Conservation (phyloP, 768 basidiomycete species). For the Suillus spraguei region DNA sequence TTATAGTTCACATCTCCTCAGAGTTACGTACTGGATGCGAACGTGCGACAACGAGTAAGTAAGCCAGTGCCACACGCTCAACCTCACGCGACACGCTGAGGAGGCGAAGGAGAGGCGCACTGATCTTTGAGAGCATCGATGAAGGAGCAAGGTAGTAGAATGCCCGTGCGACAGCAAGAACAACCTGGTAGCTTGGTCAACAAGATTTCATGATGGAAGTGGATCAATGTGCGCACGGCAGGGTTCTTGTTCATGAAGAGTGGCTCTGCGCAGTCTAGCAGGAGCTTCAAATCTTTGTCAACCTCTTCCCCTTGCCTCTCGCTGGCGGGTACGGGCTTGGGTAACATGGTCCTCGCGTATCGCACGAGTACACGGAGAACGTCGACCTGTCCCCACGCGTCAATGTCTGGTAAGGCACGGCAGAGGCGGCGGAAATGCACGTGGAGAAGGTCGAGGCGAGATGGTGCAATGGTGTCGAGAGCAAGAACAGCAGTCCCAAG, state of each 20-base stretch:
- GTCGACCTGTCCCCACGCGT: slow-evolving; percentile 95
- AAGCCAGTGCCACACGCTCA: slow-evolving; percentile 72
- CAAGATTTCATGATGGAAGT: background rate
- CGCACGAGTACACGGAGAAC: slow-evolving; percentile 75
- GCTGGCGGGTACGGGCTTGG: slow-evolving; percentile 49
- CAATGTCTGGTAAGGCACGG: slow-evolving; percentile 81
- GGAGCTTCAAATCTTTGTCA: slow-evolving; percentile 77
- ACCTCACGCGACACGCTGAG: slow-evolving; percentile 71
- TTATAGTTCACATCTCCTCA: too few species aligned
- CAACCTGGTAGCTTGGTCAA: slow-evolving; percentile 54
- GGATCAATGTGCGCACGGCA: slow-evolving; percentile 56
- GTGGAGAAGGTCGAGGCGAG: slow-evolving; percentile 85
- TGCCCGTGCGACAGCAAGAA: slow-evolving; percentile 71
- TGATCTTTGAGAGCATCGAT: slow-evolving; percentile 55
- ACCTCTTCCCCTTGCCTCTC: slow-evolving; percentile 54
- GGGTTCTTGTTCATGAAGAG: slow-evolving; percentile 87
- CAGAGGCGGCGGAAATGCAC: slow-evolving; percentile 86
- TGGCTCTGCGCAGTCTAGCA: slow-evolving; percentile 72
- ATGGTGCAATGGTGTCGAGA: slow-evolving; percentile 86
- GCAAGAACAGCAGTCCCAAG: slow-evolving; percentile 86
- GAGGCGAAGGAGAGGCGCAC: slow-evolving; percentile 75
- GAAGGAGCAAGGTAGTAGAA: slow-evolving; percentile 75
- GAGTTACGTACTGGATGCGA: slow-evolving; percentile 60
- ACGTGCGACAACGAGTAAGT: slow-evolving; percentile 66
- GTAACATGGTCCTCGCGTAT: slow-evolving; percentile 86